Evolutionary conservation across 2,329 filamentous ascomycete genomes (phyloP).

Genomic region (Raffaelea ambrosiae): DNA sequence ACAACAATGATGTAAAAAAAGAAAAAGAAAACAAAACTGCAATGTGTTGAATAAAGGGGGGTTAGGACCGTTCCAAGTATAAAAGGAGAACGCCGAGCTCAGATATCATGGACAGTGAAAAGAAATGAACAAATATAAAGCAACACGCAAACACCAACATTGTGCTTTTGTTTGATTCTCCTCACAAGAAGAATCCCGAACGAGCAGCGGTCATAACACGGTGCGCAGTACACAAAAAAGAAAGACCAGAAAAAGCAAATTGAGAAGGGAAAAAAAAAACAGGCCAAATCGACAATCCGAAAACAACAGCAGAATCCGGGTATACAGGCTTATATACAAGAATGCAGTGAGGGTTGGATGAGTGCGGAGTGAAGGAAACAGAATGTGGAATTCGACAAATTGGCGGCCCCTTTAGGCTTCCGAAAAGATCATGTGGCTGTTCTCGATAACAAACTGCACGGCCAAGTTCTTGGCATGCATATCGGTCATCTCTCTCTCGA

Average conservation of each 20-base stretch:
- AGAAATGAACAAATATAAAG: neutral
- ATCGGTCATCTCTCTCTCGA: slow-evolving; percentile 93
- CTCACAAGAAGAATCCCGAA: no score
- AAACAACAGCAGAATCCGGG: neutral
- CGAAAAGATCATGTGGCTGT: slow-evolving; percentile 73
- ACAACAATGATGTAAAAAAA: neutral
- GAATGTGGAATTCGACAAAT: neutral
- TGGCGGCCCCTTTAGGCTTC: slow-evolving; percentile 22
- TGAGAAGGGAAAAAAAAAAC: slow-evolving; percentile 1
- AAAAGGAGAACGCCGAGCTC: slow-evolving; percentile 3
- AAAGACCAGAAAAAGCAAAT: neutral
- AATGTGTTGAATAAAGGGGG: no score
- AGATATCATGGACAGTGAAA: neutral
- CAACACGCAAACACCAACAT: neutral
- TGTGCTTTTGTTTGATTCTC: neutral
- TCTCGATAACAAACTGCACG: slow-evolving; percentile 88
- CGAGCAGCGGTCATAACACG: neutral
- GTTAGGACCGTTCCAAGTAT: no score
- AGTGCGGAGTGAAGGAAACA: neutral
- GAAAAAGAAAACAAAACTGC: no score
- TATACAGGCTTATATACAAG: slow-evolving; percentile 1
- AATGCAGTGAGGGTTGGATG: neutral
- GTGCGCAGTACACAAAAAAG: neutral
- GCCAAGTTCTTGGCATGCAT: slow-evolving; percentile 89
- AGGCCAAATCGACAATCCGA: slow-evolving; percentile 7